Percentiles rank a stretch among this genome's conserved stretches.
phyloP scores from a whole-genome alignment of 2,329 filamentous ascomycete species.

The Arthrobotrys sphaeroides region DNA sequence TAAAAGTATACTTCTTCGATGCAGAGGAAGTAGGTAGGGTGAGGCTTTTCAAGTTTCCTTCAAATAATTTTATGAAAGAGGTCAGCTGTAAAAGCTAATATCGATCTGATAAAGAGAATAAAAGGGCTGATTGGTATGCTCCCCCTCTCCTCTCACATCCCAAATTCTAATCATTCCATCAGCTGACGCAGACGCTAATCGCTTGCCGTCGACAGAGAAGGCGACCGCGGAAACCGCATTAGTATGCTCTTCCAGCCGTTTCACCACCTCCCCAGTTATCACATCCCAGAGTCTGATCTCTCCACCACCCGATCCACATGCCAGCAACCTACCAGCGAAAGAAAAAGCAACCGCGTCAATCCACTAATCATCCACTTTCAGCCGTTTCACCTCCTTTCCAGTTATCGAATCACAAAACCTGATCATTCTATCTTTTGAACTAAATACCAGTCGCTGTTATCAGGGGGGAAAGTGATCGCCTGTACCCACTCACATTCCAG shows the following conservation, averaged over 20 bases:
- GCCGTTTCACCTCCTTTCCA: neutral
- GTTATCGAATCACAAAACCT: neutral
- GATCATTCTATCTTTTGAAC: too few species aligned
- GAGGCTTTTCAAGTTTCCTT: too few species aligned
- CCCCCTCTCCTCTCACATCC: too few species aligned
- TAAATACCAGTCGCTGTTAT: too few species aligned
- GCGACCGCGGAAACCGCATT: neutral
- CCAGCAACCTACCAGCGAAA: neutral
- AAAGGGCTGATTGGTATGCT: too few species aligned
- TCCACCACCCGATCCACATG: neutral
- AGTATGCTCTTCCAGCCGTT: neutral
- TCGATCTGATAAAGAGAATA: too few species aligned
- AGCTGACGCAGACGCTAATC: neutral
- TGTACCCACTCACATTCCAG: too few species aligned
- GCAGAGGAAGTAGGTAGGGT: too few species aligned
- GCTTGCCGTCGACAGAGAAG: neutral
- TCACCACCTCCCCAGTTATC: neutral
- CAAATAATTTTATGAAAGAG: too few species aligned
- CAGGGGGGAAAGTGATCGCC: neutral
- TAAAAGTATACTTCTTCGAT: neutral
- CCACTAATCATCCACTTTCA: neutral
- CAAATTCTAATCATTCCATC: neutral
- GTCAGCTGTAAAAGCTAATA: too few species aligned
- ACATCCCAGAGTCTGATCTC: neutral
- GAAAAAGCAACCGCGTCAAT: neutral